Evolutionary conservation across 2,329 filamentous ascomycete species (phyloP).

Genomic region (Scedosporium dehoogii): DNA sequence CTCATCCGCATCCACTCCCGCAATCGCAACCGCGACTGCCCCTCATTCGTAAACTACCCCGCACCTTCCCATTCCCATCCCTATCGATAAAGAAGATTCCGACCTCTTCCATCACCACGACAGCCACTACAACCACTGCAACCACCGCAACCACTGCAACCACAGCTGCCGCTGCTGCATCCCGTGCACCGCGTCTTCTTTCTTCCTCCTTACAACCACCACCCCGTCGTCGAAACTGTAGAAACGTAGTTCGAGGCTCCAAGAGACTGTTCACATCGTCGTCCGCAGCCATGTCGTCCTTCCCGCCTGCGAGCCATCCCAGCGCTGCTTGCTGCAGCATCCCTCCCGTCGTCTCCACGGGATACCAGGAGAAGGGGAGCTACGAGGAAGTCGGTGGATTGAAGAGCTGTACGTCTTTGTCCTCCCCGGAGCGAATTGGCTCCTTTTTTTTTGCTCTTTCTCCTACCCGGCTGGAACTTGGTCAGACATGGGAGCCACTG

Average conservation of each 20-base stretch:
- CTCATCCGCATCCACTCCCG: background rate
- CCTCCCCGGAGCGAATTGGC: background rate
- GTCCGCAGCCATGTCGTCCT: constrained; percentile 31
- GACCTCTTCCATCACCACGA: background rate
- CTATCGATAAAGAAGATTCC: too few species aligned
- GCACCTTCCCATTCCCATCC: background rate
- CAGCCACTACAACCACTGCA: background rate
- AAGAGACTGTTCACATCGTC: background rate
- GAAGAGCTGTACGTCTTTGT: constrained; percentile 34
- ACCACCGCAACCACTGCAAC: too few species aligned
- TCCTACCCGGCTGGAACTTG: background rate
- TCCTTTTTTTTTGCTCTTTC: background rate
- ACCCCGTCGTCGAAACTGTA: background rate
- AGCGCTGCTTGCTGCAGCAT: constrained; percentile 48
- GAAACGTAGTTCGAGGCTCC: background rate
- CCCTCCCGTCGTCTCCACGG: constrained; percentile 45
- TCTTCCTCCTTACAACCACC: too few species aligned
- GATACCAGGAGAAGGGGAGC: constrained; percentile 43
- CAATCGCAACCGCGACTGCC: background rate
- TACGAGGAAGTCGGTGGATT: constrained; percentile 46
- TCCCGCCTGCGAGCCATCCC: constrained; percentile 42
- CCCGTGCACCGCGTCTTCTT: too few species aligned
- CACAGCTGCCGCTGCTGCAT: too few species aligned
- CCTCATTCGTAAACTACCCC: background rate
- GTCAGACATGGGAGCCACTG: too few species aligned